Percentiles rank a stretch among this genome's conserved stretches.
phyloP scores from a whole-genome alignment of 345 rosid species.

The Eucalyptus coolabah region DNA sequence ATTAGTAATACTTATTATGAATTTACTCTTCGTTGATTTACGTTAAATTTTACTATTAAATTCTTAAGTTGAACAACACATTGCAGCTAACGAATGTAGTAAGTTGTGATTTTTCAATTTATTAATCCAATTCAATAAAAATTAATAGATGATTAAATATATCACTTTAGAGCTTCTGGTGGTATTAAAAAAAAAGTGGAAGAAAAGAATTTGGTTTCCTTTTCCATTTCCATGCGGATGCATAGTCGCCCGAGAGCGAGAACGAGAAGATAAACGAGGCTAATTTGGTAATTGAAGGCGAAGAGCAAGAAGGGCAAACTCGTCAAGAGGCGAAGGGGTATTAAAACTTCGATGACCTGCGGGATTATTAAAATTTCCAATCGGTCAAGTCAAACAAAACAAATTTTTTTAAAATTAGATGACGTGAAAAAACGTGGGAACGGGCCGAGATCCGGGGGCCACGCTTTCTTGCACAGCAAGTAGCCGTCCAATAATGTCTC shows the following conservation, averaged over 20 bases:
- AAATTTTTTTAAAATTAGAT: not conserved
- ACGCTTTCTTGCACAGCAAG: not conserved
- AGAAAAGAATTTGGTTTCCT: too few relatives aligned
- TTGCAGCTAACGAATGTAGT: rapidly evolving
- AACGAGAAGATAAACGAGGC: not conserved
- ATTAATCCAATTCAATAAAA: too few relatives aligned
- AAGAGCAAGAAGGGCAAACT: not conserved
- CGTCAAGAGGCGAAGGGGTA: not conserved
- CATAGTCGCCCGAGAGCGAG: too few relatives aligned
- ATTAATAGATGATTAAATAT: too few relatives aligned
- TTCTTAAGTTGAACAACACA: too few relatives aligned
- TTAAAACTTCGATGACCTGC: too few relatives aligned
- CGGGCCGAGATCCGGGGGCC: not conserved
- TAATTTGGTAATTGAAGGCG: not conserved
- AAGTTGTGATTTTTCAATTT: rapidly evolving
- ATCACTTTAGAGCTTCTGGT: too few relatives aligned
- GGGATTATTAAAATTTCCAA: not conserved
- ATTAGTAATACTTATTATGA: too few relatives aligned
- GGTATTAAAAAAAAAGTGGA: too few relatives aligned
- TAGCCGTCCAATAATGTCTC: not conserved
- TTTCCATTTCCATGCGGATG: too few relatives aligned
- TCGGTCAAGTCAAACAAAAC: not conserved
- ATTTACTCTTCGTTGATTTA: too few relatives aligned
- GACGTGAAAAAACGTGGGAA: not conserved
- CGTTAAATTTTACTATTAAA: too few relatives aligned